Evolutionary conservation across 345 rosid species (phyloP).

Genomic region (Cardamine occulta): DNA sequence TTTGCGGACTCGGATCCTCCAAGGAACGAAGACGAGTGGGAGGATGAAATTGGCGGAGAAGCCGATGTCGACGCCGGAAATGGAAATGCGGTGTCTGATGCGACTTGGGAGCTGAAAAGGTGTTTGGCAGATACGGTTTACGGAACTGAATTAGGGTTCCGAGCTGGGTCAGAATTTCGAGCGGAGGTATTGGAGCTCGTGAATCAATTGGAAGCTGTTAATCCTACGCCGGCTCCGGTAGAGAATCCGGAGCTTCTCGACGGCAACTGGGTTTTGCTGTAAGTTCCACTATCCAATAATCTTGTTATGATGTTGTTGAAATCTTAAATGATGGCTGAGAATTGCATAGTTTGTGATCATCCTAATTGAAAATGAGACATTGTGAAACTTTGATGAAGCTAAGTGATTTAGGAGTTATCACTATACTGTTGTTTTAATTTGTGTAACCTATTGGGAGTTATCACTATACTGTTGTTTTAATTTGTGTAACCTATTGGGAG

Average conservation of each 20-base stretch:
- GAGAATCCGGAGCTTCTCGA: constrained; percentile 71
- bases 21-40: constrained; percentile 87
- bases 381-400: not conserved
- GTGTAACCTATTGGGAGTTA: not conserved
- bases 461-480: not conserved
- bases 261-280: constrained; percentile 94
- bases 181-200: constrained; percentile 91
- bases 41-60: constrained; percentile 36
- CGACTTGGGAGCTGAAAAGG: constrained; percentile 67
- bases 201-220: constrained; percentile 78
- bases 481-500: not conserved
- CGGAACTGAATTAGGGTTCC: constrained; percentile 81
- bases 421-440: not conserved
- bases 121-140: constrained; percentile 81
- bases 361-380: constrained; percentile 10
- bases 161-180: constrained; percentile 68
- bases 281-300: constrained; percentile 43
- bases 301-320: not conserved
- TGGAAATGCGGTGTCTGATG: constrained; percentile 47
- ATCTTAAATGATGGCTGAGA: not conserved
- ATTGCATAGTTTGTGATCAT: constrained; percentile 6
- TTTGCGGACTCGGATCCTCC: constrained; percentile 77
- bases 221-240: constrained; percentile 73
- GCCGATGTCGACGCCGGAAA: constrained; percentile 46
- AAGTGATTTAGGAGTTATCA: too few species aligned